Evolutionary conservation across 495 filamentous ascomycete genomes (phyloP), one percentile per base, ranked within the genome.

Genomic region (Aspergillus sclerotiicarbonarius): DNA sequence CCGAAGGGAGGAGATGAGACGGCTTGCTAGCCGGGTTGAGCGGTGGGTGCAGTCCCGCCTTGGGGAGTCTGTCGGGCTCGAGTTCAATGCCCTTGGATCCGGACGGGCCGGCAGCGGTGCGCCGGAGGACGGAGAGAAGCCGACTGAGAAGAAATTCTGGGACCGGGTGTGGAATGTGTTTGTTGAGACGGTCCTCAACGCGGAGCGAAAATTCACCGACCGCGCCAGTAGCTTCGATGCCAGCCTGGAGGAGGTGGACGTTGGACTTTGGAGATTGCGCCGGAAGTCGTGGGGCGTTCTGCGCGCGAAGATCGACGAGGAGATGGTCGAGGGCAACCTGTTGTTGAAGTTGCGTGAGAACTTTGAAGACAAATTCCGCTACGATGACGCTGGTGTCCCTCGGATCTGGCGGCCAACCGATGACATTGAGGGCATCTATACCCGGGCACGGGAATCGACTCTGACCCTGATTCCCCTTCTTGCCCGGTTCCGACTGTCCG

Each of bases 311-410:
- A 90, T 98, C 62, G 95, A 97, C 19, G 94, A 98, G 69, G 94
- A 98, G 71, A 91, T 98, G 71, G 93, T 92, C 82, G 94, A 98
- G 72, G 92, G 93, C 56, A 98, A 98, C 68, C 82, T 98, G 52
- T 76, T 98, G 8, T 82, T 98, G 57, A 98, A 98, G 72, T 82
- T 98, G 30, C 87, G 94, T 7, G 94, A 98, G 75, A 98, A 97
- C 72, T 98, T 98, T 62, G 94, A 98, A 66, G 94, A 98, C 74
- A 96, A 95, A 68, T 98, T 98, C 82, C 89, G 94, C 55, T 98
- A 98, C 64, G 95, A 98, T 61, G 92, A 96, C 48, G 86, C 84
- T 13, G 95, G 95, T 35, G 95, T 98, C 3, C 94, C 94, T 5
- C 81, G 94, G 37, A 96, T 98, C 66, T 98, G 94, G 94, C 87